phyloP scores from a whole-genome alignment of 352 stramenopile species.

The Pythium monospermum region DNA sequence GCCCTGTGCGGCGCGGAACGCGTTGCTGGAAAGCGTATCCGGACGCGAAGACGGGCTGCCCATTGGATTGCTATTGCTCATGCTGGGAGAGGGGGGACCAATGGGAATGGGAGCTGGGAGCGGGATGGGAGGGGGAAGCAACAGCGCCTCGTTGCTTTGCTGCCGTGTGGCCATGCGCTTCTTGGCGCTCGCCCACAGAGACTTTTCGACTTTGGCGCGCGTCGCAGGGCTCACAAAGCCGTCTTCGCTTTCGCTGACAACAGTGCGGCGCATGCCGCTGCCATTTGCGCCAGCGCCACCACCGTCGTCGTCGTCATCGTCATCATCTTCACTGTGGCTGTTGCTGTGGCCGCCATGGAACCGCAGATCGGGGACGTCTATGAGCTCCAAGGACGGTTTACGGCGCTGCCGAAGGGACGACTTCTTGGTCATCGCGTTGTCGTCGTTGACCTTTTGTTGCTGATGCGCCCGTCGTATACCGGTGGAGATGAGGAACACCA shows the following conservation, averaged over 20 bases:
- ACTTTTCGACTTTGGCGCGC: constrained; percentile 21
- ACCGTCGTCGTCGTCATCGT: background rate
- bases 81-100: constrained; percentile 1
- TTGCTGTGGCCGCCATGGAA: constrained; percentile 2
- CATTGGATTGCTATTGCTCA: constrained; percentile 5
- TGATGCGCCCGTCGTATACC: background rate
- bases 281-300: background rate
- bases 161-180: constrained; percentile 25
- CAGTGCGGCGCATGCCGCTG: no score
- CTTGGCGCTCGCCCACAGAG: constrained; percentile 20
- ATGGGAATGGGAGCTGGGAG: no score
- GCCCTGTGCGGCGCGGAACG: constrained; percentile 54
- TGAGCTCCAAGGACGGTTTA: constrained; percentile 17
- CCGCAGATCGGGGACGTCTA: constrained; percentile 4
- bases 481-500: no score
- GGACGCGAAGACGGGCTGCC: constrained; percentile 5
- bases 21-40: constrained; percentile 29
- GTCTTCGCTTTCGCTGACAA: constrained; percentile 22
- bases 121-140: background rate
- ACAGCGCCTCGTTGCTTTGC: constrained; percentile 9
- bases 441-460: background rate
- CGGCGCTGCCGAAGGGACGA: constrained; percentile 21
- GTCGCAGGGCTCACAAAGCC: constrained; percentile 23
- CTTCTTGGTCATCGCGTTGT: constrained; percentile 15
- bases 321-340: background rate